Evolutionary conservation across 148 eudicot species (phyloP).

Genomic region (Chenopodium quinoa): DNA sequence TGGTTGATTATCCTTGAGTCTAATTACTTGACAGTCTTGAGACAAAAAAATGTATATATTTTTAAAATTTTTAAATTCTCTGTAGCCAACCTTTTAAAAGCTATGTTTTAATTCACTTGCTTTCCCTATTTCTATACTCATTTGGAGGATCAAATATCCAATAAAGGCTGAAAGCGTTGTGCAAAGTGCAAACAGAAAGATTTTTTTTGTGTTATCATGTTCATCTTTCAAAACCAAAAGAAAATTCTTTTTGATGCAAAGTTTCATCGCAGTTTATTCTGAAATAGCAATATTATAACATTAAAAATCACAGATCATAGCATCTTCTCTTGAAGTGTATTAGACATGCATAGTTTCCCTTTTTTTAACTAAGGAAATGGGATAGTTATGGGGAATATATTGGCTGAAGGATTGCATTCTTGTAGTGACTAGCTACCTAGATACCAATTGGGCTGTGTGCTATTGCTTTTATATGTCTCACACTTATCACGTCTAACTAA

Average conservation of each 20-base stretch:
- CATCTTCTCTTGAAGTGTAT: too few relatives aligned
- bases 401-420: not conserved
- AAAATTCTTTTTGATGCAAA: too few relatives aligned
- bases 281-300: too few relatives aligned
- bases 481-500: not conserved
- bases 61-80: not conserved
- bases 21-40: too few relatives aligned
- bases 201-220: too few relatives aligned
- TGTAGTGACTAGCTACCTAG: not conserved
- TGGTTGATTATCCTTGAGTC: not conserved
- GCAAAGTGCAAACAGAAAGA: too few relatives aligned
- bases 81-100: not conserved
- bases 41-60: not conserved
- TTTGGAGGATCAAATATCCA: not conserved
- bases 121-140: not conserved
- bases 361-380: too few relatives aligned
- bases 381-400: too few relatives aligned
- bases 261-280: not conserved
- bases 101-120: not conserved
- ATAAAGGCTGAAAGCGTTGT: too few relatives aligned
- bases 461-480: not conserved
- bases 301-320: too few relatives aligned
- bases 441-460: not conserved
- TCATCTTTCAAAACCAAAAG: too few relatives aligned
- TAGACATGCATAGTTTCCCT: too few relatives aligned